Conservation (phyloP, 2,329 filamentous ascomycete species). For the Penicillium rolfsii region DNA sequence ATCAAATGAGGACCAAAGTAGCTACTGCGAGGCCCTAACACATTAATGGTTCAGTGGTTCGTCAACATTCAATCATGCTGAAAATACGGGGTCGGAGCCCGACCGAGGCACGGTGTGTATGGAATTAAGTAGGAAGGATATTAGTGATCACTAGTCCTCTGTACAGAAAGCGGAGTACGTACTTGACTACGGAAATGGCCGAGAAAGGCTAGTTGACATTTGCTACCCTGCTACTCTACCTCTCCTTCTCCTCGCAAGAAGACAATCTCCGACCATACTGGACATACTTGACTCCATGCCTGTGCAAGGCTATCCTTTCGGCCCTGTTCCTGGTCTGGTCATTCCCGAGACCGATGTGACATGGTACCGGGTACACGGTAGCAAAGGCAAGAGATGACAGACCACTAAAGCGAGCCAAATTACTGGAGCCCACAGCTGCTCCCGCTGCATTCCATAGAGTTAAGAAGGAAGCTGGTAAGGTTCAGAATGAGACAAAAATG, state of each 20-base stretch:
- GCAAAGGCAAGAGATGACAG: slow-evolving; percentile 28
- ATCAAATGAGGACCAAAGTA: background rate
- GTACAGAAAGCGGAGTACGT: too few relatives aligned
- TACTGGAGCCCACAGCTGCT: slow-evolving; percentile 24
- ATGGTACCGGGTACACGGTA: slow-evolving; percentile 24
- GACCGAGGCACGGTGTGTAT: slow-evolving; percentile 5
- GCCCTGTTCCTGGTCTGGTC: slow-evolving; percentile 9
- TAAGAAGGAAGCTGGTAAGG: background rate
- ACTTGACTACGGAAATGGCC: background rate
- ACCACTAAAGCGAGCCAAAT: slow-evolving; percentile 31
- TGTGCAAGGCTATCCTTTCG: slow-evolving; percentile 3
- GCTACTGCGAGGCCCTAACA: background rate
- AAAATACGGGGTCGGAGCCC: background rate
- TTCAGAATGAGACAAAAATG: background rate
- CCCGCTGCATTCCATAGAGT: slow-evolving; percentile 23
- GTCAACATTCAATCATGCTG: background rate
- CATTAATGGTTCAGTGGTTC: background rate
- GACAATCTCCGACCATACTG: slow-evolving; percentile 1
- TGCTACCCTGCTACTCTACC: too few relatives aligned
- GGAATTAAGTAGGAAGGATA: background rate
- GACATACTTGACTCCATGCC: background rate
- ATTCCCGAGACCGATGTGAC: slow-evolving; percentile 18
- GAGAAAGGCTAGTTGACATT: too few relatives aligned
- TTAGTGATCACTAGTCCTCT: background rate
- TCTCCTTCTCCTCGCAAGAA: background rate